Base-by-base conservation (phyloP, 805 yeast species). In the Limtongozyma cylindracea region DNA sequence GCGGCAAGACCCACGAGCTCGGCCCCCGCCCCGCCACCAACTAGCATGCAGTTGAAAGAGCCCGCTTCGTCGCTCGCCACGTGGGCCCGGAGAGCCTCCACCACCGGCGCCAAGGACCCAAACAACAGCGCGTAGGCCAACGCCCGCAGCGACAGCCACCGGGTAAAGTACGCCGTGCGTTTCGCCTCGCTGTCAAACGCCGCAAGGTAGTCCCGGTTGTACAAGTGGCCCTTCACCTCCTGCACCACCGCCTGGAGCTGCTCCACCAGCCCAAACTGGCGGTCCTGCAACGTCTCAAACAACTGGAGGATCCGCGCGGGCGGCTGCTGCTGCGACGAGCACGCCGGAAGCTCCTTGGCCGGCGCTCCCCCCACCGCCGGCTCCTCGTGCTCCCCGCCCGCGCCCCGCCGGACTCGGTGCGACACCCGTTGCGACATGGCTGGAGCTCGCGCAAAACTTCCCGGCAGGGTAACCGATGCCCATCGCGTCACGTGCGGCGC, bases 21-120 rank as follows among this genome's bases (percentile, higher is more conserved):
- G 2, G 78, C 74, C 4, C 84, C 76, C 0, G 93, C 93, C 17
- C 94, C 94, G 12, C 91, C 93, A 11, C 93, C 94, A 17, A 80
- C 53, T n/a, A n/a, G n/a, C n/a, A n/a, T n/a, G 32, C 70, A 61
- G 17, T 77, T 38, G 1, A 68, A 59, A 5, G 52, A 40, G 3
- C 45, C 35, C 10, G 39, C 33, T 10, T 27, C 23, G 5, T 30
- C 31, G 18, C 46, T 43, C 18, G 38, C 37, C 8, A 61, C 34
- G 12, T 55, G 18, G 3, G 43, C 38, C 19, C 41, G 36, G n/a
- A n/a, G n/a, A n/a, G n/a, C n/a, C n/a, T n/a, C n/a, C n/a, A n/a
- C n/a, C 7, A 65, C 39, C 3, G 53, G 53, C 4, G 39, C 42
- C 14, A 70, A 43, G 9, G 58, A 47, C 2, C 63, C 49, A 31